Conservation (phyloP, 2,329 filamentous ascomycete genomes). For the Sphaceloma murrayae region DNA sequence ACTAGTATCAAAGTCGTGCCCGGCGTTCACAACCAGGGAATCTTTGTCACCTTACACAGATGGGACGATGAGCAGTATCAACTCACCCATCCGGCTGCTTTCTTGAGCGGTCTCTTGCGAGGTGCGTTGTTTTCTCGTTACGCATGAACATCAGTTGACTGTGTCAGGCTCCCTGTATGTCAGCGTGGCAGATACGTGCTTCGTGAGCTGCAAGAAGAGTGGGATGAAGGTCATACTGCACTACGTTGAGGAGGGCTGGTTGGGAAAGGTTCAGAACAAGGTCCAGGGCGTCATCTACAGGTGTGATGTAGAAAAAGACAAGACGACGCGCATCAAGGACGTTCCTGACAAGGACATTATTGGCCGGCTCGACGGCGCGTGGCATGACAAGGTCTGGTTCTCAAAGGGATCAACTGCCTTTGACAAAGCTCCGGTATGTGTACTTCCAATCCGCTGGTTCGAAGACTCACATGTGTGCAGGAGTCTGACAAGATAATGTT, state of each 20-base stretch:
- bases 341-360: constrained; percentile 78
- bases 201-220: constrained; percentile 80
- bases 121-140: constrained; percentile 32
- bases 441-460: constrained; percentile 27
- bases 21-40: constrained; percentile 87
- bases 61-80: constrained; percentile 85
- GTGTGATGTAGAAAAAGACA: constrained; percentile 69
- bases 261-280: constrained; percentile 82
- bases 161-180: constrained; percentile 62
- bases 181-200: constrained; percentile 81
- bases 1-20: constrained; percentile 86
- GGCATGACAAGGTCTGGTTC: constrained; percentile 64
- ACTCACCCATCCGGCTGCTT: constrained; percentile 86
- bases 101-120: constrained; percentile 76
- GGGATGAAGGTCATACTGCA: constrained; percentile 84
- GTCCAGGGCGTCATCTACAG: constrained; percentile 85
- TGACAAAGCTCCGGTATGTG: constrained; percentile 46
- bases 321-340: constrained; percentile 69
- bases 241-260: constrained; percentile 91
- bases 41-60: constrained; percentile 79
- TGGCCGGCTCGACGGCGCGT: constrained; percentile 71
- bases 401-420: constrained; percentile 41
- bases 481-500: constrained; percentile 58
- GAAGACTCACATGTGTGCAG: constrained; percentile 20
- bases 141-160: constrained; percentile 3